Base-by-base conservation (phyloP, 768 basidiomycete species). In the Boletus subcaerulescens region DNA sequence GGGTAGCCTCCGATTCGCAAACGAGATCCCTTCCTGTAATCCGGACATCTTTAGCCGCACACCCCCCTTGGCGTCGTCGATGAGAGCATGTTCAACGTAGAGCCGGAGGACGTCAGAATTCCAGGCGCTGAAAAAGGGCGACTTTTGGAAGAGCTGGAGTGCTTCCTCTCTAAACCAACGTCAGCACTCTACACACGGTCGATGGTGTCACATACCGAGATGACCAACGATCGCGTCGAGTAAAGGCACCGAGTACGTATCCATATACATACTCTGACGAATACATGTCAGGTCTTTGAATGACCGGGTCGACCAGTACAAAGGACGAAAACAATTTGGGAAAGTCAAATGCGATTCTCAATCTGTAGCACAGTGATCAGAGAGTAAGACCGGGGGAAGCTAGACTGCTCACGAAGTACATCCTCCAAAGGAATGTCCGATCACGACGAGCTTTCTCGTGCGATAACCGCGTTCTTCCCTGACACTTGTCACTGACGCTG, bases 361-460 rank as follows among this genome's bases (percentile, higher is more conserved):
- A 67, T 15, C 87, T 91, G 59, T 12, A 29, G 22, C 20, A 22
- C 15, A 48, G 31, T 41, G 20, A 56, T 60, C 18, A 55, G 20
- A 35, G 17, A 24, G 4, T 15, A 32, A 31, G 4, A 33, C 1
- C 3, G 5, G 15, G n/a, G 6, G 2, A 1, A 20, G 20, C 32
- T 6, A 24, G 48, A 53, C 8, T 51, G 76, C 89, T 64, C 65
- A 91, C 85, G 83, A 78, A 3, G 84, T 83, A 64, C 85, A 86
- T 2, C 89, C 93, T 18, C 94, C 91, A 49, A 91, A 85, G 0
- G 92, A 94, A 65, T 97, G 94, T 0, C 92, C 93, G 4, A 93
- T 73, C 5, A 76, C 83, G 20, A 93, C 74, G 3, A 93, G 62
- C n/a, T 70, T 80, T 33, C 87, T 79, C 5, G 72, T 58, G 3